Conservation (phyloP, 1,139 yeast genomes). For the Candida neerlandica region DNA sequence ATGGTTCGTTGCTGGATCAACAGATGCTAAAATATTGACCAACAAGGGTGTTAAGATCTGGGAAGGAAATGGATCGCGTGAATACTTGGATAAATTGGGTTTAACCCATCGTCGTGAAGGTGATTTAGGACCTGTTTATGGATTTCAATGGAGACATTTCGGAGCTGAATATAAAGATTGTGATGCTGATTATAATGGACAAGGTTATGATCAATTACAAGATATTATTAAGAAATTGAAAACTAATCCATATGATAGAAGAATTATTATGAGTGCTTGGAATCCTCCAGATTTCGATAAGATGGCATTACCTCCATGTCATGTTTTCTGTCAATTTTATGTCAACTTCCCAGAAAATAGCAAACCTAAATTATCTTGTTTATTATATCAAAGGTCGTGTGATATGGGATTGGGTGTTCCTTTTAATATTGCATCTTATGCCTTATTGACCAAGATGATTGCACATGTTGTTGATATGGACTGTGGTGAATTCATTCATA, state of each 20-base stretch:
- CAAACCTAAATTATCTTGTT: slow-evolving; percentile 77
- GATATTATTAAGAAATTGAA: slow-evolving; percentile 79
- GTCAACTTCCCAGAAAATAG: slow-evolving; percentile 66
- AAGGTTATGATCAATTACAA: slow-evolving; percentile 88
- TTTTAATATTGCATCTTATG: slow-evolving; percentile 95
- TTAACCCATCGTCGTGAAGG: slow-evolving; percentile 82
- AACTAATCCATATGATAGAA: slow-evolving; percentile 88
- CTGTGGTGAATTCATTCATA: slow-evolving; percentile 92
- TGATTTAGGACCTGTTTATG: slow-evolving; percentile 97
- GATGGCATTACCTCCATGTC: slow-evolving; percentile 99
- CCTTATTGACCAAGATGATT: slow-evolving; percentile 88
- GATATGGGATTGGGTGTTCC: slow-evolving; percentile 99
- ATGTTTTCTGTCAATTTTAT: slow-evolving; percentile 92
- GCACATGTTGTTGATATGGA: slow-evolving; percentile 94
- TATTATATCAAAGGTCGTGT: slow-evolving; percentile 94
- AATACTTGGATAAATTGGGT: slow-evolving; percentile 82
- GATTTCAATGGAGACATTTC: slow-evolving; percentile 99
- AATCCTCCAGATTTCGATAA: slow-evolving; percentile 90
- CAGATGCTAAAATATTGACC: slow-evolving; percentile 78
- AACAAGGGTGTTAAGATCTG: slow-evolving; percentile 91
- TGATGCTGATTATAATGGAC: slow-evolving; percentile 80
- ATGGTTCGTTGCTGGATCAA: slow-evolving; percentile 91
- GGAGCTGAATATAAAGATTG: slow-evolving; percentile 90
- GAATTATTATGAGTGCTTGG: slow-evolving; percentile 97
- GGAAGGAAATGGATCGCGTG: slow-evolving; percentile 99